Base-by-base conservation (phyloP, 345 rosid species). In the Psidium guajava region DNA sequence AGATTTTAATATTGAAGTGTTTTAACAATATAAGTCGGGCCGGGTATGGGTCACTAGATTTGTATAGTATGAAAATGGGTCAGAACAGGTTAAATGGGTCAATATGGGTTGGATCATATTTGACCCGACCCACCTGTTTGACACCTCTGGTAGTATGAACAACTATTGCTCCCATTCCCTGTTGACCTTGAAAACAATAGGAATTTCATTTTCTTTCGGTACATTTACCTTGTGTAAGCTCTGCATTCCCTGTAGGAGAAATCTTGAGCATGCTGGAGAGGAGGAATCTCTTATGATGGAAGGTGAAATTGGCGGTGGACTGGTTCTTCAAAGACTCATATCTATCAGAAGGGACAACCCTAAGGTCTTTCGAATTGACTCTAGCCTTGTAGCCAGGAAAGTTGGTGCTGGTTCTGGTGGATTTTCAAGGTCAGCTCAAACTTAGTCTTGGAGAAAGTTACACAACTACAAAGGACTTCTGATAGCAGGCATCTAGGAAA, bases 391-490 rank as follows among this genome's bases (percentile, higher is more conserved):
- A 87, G 97, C 95, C 74, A 92, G 86, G 73, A 94, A 89, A 11
- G 95, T 97, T 82, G 99, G 96, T 88, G 96, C 99, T 88, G 97
- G 99, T 59, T 96, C 98, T 73, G 97, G 98, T 52, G 99, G 97
- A 89, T 95, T 86, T 91, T 95, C 98, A 89, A 97, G 98, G 99
- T 95, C 73, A 87, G 88, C 80, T 42, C 25, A 69, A 36, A 69
- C 77, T 18, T 5, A 18, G 47, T 69, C 47, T 18, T 36, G 47
- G 47, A 69, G 80, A 69, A 36, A 69, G 80, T 69, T 36, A 36
- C 25, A 69, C 80, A 18, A 36, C 12, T 36, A 69, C 44, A 64
- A 8, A 36, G 44, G 22, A 69, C 77, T 69, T 69, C 24, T 69
- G 24, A 69, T 36, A 69, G 18, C 10, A 69, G 80, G 47, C 80